Evolutionary conservation across 306 rosid genomes (phyloP).

Genomic region (Vigna hirtella): DNA sequence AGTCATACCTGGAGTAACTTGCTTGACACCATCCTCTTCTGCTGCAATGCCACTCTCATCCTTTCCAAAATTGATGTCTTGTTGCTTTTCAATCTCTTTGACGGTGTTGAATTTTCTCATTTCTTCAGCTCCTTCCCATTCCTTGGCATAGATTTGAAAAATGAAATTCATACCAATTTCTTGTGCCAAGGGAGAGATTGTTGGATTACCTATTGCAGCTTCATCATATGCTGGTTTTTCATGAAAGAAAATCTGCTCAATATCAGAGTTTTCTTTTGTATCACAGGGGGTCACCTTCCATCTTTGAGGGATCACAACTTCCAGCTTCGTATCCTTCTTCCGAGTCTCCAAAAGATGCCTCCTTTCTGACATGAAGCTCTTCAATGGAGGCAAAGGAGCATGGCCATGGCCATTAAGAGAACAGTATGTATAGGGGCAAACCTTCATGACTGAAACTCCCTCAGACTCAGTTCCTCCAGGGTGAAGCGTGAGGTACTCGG

Average conservation of each 20-base stretch:
- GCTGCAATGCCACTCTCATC: slow-evolving; percentile 35
- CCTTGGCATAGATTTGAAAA: slow-evolving; percentile 54
- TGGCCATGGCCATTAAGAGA: slow-evolving; percentile 79
- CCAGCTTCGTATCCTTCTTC: slow-evolving; percentile 54
- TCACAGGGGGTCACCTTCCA: slow-evolving; percentile 47
- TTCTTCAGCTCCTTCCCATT: slow-evolving; percentile 36
- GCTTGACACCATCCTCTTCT: slow-evolving; percentile 29
- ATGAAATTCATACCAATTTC: slow-evolving; percentile 54
- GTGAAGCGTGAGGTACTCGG: slow-evolving; percentile 56
- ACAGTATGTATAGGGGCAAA: slow-evolving; percentile 83
- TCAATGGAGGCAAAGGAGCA: slow-evolving; percentile 66
- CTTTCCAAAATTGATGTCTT: slow-evolving; percentile 20
- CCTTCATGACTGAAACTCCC: slow-evolving; percentile 70
- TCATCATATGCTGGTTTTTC: slow-evolving; percentile 45
- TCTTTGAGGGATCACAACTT: slow-evolving; percentile 48
- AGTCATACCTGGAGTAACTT: slow-evolving; percentile 32
- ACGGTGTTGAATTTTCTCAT: slow-evolving; percentile 9
- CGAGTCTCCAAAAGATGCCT: slow-evolving; percentile 58
- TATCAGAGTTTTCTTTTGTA: slow-evolving; percentile 38
- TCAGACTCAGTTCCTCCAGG: slow-evolving; percentile 69
- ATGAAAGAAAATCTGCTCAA: slow-evolving; percentile 34
- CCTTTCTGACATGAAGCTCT: slow-evolving; percentile 68
- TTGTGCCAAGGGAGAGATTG: slow-evolving; percentile 32
- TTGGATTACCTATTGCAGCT: slow-evolving; percentile 39
- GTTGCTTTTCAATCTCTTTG: slow-evolving; percentile 39